Evolutionary conservation across 2,329 filamentous ascomycete genomes (phyloP).

Genomic region (Ustulina deusta): DNA sequence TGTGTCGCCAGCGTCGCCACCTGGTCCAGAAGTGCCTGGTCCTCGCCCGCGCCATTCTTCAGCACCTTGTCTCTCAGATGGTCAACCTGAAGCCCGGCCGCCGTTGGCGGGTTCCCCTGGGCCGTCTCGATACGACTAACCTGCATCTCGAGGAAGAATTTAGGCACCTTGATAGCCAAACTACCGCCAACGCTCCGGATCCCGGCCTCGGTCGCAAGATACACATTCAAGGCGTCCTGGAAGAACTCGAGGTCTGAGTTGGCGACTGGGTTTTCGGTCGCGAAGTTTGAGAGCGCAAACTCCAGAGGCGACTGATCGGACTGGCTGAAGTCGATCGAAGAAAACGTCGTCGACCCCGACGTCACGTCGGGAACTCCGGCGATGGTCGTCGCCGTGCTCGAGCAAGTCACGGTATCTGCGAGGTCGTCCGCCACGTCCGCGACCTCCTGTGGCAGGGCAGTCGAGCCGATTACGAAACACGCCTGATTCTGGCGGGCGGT

Average conservation of each 20-base stretch:
- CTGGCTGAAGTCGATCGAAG: constrained; percentile 66
- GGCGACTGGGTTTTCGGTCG: constrained; percentile 63
- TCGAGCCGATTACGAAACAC: constrained; percentile 67
- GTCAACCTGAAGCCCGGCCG: constrained; percentile 65
- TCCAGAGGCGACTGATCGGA: constrained; percentile 61
- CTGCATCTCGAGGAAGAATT: constrained; percentile 72
- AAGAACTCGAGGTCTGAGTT: constrained; percentile 63
- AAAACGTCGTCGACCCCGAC: constrained; percentile 63
- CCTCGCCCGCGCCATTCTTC: constrained; percentile 65
- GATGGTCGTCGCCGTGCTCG: constrained; percentile 60
- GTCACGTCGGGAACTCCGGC: constrained; percentile 67
- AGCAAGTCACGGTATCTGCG: constrained; percentile 62
- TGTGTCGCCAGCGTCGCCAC: constrained; percentile 53
- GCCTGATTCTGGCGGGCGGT: constrained; percentile 17
- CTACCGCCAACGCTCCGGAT: constrained; percentile 65
- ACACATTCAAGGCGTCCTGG: constrained; percentile 66
- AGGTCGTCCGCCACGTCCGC: constrained; percentile 58
- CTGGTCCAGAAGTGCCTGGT: constrained; percentile 62
- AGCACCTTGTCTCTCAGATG: constrained; percentile 69
- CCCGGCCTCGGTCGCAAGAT: constrained; percentile 70
- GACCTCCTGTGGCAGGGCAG: constrained; percentile 64
- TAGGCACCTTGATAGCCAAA: constrained; percentile 70
- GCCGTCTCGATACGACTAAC: constrained; percentile 69
- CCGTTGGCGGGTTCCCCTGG: constrained; percentile 65
- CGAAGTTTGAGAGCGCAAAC: constrained; percentile 67